Evolutionary conservation across 2,329 filamentous ascomycete genomes (phyloP).

Genomic region (Helotiales sp.): DNA sequence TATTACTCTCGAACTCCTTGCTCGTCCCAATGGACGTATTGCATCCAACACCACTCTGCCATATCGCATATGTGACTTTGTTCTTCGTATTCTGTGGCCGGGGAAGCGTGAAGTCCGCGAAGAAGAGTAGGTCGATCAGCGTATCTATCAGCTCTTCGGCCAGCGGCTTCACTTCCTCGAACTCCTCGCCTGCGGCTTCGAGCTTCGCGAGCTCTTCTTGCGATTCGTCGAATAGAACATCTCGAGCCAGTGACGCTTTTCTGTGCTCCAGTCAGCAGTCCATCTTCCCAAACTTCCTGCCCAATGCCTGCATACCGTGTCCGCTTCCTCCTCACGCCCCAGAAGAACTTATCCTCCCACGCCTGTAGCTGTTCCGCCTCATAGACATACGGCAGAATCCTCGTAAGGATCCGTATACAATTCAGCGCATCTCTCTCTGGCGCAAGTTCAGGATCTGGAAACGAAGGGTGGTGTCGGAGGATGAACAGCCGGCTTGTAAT

Average conservation of each 20-base stretch:
- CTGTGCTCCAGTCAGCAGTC: conserved; percentile 45
- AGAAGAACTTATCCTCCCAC: conserved; percentile 96
- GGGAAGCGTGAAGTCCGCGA: conserved; percentile 85
- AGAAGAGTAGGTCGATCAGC: conserved; percentile 88
- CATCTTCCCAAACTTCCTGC: not conserved
- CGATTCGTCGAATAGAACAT: conserved; percentile 84
- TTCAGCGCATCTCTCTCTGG: conserved; percentile 89
- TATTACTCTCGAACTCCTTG: conserved; percentile 91
- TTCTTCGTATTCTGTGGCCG: conserved; percentile 70
- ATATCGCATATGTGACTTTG: conserved; percentile 92
- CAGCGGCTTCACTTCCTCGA: conserved; percentile 82
- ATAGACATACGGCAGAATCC: conserved; percentile 88
- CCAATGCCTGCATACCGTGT: conserved; percentile 48
- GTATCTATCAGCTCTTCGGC: conserved; percentile 94
- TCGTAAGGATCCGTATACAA: conserved; percentile 88
- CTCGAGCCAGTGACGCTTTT: conserved; percentile 67
- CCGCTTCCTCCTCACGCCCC: conserved; percentile 75
- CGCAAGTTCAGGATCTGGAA: conserved; percentile 84
- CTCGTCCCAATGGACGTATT: conserved; percentile 86
- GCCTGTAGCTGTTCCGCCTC: conserved; percentile 80
- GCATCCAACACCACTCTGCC: conserved; percentile 97
- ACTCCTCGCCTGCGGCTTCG: conserved; percentile 63
- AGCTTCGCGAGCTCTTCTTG: conserved; percentile 56
- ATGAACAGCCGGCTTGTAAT: conserved; percentile 82
- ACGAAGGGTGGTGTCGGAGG: conserved; percentile 86